Evolutionary conservation across 192 early-diverging fungal genomes (phyloP).

Genomic region (Bifiguratus adelaidae): DNA sequence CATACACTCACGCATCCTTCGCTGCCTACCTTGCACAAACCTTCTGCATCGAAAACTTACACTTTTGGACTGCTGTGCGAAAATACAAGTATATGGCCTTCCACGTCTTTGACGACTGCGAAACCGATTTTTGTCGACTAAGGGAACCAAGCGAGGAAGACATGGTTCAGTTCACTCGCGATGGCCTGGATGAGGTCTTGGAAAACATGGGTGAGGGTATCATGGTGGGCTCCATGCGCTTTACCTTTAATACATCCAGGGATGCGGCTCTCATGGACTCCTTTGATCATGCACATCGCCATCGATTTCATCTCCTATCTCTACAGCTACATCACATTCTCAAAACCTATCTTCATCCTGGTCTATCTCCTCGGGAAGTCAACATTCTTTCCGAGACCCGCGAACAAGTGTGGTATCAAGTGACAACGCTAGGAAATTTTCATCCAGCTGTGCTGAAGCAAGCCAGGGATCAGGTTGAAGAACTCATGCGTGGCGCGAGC

Average conservation of each 20-base stretch:
- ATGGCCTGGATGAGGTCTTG: not conserved
- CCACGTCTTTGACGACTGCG: conserved; percentile 4
- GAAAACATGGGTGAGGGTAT: not conserved
- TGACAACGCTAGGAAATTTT: conserved; percentile 7
- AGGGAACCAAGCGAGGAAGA: no score
- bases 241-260: not conserved
- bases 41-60: conserved; percentile 23
- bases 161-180: not conserved
- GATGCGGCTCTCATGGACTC: not conserved
- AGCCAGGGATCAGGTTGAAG: conserved; percentile 5
- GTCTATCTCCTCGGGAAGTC: conserved; percentile 18
- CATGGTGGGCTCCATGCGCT: not conserved
- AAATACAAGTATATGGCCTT: conserved; percentile 13
- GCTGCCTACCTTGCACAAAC: conserved; percentile 16
- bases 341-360: conserved; percentile 11
- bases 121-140: no score
- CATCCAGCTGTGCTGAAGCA: conserved; percentile 17
- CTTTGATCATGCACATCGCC: conserved; percentile 4
- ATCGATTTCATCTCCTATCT: conserved; percentile 14
- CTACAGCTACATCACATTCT: conserved; percentile 14
- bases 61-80: conserved; percentile 15
- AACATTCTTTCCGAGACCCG: conserved; percentile 19
- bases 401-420: conserved; percentile 11
- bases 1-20: conserved; percentile 15
- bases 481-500: conserved; percentile 16